Evolutionary conservation across 2,329 filamentous ascomycete genomes (phyloP).

Genomic region (Sordariomycetes sp.): DNA sequence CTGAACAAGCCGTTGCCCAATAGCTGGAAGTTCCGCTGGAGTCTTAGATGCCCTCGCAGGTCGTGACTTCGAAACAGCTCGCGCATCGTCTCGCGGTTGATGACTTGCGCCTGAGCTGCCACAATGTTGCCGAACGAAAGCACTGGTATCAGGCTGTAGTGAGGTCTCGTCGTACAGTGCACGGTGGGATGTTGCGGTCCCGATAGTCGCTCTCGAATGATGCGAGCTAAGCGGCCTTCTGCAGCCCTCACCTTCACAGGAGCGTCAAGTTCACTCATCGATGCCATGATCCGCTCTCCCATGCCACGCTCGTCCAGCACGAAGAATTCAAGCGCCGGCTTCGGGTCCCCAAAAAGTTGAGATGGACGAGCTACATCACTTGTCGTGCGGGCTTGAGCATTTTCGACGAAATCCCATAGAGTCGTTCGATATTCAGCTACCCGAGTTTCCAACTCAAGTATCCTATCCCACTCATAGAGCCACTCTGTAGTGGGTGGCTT

Average conservation of each 20-base stretch:
- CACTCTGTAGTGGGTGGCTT: slow-evolving; percentile 53
- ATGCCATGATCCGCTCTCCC: slow-evolving; percentile 36
- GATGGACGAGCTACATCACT: not conserved
- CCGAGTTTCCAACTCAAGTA: slow-evolving; percentile 52
- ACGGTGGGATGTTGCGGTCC: slow-evolving; percentile 9
- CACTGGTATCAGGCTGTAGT: slow-evolving; percentile 52
- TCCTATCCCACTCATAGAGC: slow-evolving; percentile 64
- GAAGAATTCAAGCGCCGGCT: slow-evolving; percentile 31
- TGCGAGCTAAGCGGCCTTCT: slow-evolving; percentile 26
- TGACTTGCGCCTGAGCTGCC: slow-evolving; percentile 61
- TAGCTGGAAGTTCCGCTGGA: slow-evolving; percentile 76
- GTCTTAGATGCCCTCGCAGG: slow-evolving; percentile 59
- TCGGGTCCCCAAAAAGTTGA: too few relatives aligned
- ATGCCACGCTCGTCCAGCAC: slow-evolving; percentile 37
- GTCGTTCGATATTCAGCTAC: slow-evolving; percentile 31
- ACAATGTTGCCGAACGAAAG: slow-evolving; percentile 72
- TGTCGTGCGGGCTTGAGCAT: slow-evolving; percentile 1
- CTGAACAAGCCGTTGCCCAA: slow-evolving; percentile 80
- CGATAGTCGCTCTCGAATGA: slow-evolving; percentile 29
- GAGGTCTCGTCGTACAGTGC: slow-evolving; percentile 32
- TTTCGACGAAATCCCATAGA: slow-evolving; percentile 14
- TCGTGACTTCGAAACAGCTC: slow-evolving; percentile 69
- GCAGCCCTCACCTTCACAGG: slow-evolving; percentile 13
- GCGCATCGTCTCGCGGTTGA: slow-evolving; percentile 67
- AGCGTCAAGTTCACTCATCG: slow-evolving; percentile 34